Conservation (phyloP, 2,329 filamentous ascomycete species). For the Epichloe sibirici region DNA sequence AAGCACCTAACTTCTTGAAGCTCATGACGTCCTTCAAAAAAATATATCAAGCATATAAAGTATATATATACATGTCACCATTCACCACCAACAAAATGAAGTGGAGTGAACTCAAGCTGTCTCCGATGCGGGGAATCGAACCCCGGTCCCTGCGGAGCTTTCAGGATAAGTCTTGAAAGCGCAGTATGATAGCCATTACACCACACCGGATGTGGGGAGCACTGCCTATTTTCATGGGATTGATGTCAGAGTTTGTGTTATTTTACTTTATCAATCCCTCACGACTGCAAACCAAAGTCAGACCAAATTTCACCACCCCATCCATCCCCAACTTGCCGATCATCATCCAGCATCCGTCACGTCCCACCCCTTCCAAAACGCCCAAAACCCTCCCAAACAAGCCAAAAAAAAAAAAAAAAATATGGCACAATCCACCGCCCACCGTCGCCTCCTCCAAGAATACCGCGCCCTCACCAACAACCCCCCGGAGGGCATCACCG, state of each 20-base stretch:
- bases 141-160: slow-evolving; percentile 8
- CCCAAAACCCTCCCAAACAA: not conserved
- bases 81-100: fast-evolving
- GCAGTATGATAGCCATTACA: slow-evolving; percentile 10
- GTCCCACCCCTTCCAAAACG: not conserved
- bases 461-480: slow-evolving; percentile 90
- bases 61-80: too few relatives aligned
- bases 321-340: too few relatives aligned
- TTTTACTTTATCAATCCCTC: fast-evolving
- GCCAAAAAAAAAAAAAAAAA: not conserved
- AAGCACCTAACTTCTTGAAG: fast-evolving
- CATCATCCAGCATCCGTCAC: too few relatives aligned
- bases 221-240: too few relatives aligned
- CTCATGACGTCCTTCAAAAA: too few relatives aligned
- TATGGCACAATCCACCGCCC: slow-evolving; percentile 51
- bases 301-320: too few relatives aligned
- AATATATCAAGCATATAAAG: too few relatives aligned
- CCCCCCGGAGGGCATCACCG: slow-evolving; percentile 94
- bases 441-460: slow-evolving; percentile 83
- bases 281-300: too few relatives aligned
- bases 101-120: fast-evolving
- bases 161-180: not conserved
- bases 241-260: fast-evolving
- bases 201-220: slow-evolving; percentile 5
- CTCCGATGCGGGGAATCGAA: slow-evolving; percentile 10